Evolutionary conservation across 1,139 yeast genomes (phyloP).

Genomic region (Magnusiomyces paraingens): DNA sequence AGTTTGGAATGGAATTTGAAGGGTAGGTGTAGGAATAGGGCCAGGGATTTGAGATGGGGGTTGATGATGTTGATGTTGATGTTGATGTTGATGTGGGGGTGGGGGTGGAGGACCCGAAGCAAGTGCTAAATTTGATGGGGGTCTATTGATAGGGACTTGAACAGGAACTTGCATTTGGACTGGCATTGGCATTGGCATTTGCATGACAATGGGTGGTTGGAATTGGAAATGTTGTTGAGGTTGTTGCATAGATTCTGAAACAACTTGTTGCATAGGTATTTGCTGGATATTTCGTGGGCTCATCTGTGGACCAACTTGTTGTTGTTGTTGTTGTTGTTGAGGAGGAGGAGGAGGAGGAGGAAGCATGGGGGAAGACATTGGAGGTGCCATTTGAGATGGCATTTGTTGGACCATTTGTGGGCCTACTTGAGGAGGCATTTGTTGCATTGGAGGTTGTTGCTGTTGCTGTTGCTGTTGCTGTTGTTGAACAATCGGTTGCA

Average conservation of each 20-base stretch:
- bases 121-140: neutral
- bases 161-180: too few species aligned
- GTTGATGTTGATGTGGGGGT: constrained; percentile 9
- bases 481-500: constrained; percentile 1
- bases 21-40: neutral
- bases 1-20: neutral
- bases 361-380: too few species aligned
- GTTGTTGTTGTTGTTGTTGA: constrained; percentile 1
- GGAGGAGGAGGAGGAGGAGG: too few species aligned
- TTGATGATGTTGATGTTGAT: constrained; percentile 4
- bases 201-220: neutral
- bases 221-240: neutral
- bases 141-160: too few species aligned
- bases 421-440: constrained; percentile 6
- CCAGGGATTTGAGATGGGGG: neutral
- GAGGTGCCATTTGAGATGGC: too few species aligned
- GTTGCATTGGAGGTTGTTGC: neutral
- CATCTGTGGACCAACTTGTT: constrained; percentile 4
- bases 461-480: constrained; percentile 3
- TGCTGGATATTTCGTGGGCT: neutral
- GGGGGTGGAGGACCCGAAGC: neutral
- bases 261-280: constrained; percentile 5
- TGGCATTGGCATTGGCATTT: too few species aligned
- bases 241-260: constrained; percentile 5
- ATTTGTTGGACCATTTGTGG: neutral